Evolutionary conservation across 2,329 filamentous ascomycete genomes (phyloP).

Genomic region (Ophiostoma himal-ulmi): DNA sequence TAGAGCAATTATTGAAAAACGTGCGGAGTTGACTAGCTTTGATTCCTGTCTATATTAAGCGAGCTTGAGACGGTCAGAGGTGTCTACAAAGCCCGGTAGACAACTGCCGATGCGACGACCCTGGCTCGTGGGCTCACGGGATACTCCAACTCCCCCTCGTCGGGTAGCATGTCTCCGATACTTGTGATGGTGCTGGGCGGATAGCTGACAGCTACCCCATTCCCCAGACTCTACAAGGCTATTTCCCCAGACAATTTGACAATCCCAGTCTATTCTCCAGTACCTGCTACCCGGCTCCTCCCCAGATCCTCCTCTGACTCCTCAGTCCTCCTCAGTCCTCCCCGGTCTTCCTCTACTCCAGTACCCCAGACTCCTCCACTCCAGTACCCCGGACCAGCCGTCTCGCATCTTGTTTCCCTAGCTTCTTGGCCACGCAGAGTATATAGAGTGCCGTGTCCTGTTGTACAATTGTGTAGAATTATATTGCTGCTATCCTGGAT

Average conservation of each 20-base stretch:
- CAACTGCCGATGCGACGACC: slow-evolving; percentile 9
- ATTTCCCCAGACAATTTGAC: background rate
- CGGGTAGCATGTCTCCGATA: slow-evolving; percentile 12
- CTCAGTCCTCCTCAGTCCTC: background rate
- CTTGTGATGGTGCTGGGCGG: background rate
- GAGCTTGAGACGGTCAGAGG: background rate
- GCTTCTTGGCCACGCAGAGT: background rate
- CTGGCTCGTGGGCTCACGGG: background rate
- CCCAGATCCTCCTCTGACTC: background rate
- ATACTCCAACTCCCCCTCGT: slow-evolving; percentile 8
- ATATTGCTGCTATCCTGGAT: background rate
- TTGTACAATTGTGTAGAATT: background rate
- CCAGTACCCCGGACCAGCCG: background rate
- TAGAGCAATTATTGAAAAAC: background rate
- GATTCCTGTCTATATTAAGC: background rate
- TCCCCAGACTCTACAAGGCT: background rate
- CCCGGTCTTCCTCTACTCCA: background rate
- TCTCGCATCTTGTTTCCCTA: background rate
- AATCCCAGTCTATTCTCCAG: background rate
- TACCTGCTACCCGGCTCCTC: background rate
- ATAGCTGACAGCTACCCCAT: background rate
- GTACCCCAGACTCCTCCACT: background rate
- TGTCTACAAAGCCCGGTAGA: background rate
- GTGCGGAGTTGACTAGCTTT: background rate
- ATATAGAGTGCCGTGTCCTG: background rate